phyloP scores from a whole-genome alignment of 805 yeast species.

The Ogataea paradorogensis region DNA sequence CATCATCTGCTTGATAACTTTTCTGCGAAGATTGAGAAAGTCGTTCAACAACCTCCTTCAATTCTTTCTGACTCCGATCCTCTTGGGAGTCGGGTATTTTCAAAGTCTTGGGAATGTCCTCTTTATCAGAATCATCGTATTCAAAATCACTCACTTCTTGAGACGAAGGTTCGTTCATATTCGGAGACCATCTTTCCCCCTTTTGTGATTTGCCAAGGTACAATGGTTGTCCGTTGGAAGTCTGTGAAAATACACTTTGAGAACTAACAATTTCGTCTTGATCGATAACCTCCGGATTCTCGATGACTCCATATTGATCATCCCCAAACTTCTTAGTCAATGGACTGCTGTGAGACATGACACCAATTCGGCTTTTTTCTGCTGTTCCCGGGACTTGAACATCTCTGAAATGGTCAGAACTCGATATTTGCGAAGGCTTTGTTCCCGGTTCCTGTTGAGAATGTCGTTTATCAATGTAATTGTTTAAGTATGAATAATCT shows the following conservation, averaged over 20 bases:
- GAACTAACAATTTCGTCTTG: constrained; percentile 20
- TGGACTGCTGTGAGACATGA: constrained; percentile 15
- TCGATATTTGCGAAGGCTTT: constrained; percentile 1
- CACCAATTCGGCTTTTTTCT: constrained; percentile 12
- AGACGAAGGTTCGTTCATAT: constrained; percentile 20
- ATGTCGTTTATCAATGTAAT: constrained; percentile 6
- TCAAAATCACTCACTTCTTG: constrained; percentile 22
- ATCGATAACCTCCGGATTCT: constrained; percentile 7
- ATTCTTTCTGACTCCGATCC: constrained; percentile 2
- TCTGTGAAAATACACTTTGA: constrained; percentile 14
- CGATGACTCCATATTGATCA: not conserved
- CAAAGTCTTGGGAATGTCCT: constrained; percentile 6
- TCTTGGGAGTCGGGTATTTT: constrained; percentile 8
- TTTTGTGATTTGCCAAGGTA: not conserved
- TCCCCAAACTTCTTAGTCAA: constrained; percentile 1
- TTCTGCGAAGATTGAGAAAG: constrained; percentile 1
- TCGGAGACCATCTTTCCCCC: constrained; percentile 10
- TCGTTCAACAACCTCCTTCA: not conserved
- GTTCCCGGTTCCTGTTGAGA: constrained; percentile 1
- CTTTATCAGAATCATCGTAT: constrained; percentile 5
- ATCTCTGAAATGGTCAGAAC: constrained; percentile 9
- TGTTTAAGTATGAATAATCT: constrained; percentile 10
- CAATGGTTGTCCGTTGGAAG: not conserved
- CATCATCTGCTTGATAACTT: constrained; percentile 1
- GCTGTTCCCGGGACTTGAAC: constrained; percentile 26